Evolutionary conservation across 1,139 yeast genomes (phyloP), one percentile per base, ranked within the genome.

Genomic region (Scheffersomyces parashehatae): DNA sequence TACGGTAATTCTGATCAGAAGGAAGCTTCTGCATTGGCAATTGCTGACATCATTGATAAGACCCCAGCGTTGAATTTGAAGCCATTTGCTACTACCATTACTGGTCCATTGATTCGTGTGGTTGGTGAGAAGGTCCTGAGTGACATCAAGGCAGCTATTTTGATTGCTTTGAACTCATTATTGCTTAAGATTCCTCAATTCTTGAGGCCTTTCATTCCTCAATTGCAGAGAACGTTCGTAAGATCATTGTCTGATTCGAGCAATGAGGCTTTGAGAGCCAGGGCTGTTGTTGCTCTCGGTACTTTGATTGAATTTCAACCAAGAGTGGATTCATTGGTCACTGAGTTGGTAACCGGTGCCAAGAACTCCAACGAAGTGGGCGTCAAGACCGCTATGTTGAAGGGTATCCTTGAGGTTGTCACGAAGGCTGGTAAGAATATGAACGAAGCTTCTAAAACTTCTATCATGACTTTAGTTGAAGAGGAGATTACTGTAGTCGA

Each of bases 21-120:
- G 65, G 98, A 91, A 64, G 70, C 75, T 28, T 81, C 97, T 29
- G 98, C 99, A 0, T 68, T 84, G 57, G 97, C 90, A 48, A 88
- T 95, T 60, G 95, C 96, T 8, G 95, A 86, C 58, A 72, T 93
- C 49, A 87, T 91, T 45, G 88, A 85, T 41, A 84, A 90, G 60
- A 88, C 98, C 0, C 95, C 96, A 30, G 82, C 95, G 5, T 81
- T 79, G 29, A 79, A 79, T 54, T 79, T 95, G 66, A 88, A 83
- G 64, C 89, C 97, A 34, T 88, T 85, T 65, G 97, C 95, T 24
- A 93, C 99, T 9, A 83, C 84, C 36, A 88, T 95, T 52, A 91
- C 97, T 31, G 99, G 99, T 68, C 99, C 99, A 38, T 78, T 95
- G 62, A 95, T 95, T 68, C 89, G 99, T 77, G 96, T 91, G 45